Evolutionary conservation across 1,139 yeast species (phyloP).

Genomic region (Pichia sp.): DNA sequence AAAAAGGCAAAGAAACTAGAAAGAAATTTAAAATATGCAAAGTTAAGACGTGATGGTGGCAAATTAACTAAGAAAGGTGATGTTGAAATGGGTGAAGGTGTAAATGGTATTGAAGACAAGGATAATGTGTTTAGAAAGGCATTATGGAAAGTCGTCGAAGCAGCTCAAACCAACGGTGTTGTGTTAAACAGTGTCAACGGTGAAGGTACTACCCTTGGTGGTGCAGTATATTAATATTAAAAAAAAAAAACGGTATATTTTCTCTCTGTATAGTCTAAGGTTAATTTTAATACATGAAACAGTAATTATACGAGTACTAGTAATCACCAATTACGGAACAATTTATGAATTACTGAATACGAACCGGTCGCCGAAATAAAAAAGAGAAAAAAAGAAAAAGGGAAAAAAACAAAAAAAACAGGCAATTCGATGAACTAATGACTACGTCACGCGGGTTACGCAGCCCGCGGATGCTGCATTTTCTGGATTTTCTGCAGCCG

Average conservation of each 20-base stretch:
- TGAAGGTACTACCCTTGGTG: constrained; percentile 82
- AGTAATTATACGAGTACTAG: too few species aligned
- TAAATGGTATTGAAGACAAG: constrained; percentile 23
- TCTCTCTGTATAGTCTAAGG: background rate
- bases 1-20: constrained; percentile 78
- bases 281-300: too few species aligned
- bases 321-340: too few species aligned
- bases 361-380: too few species aligned
- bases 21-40: constrained; percentile 68
- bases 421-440: background rate
- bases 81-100: constrained; percentile 38
- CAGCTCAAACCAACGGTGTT: constrained; percentile 38
- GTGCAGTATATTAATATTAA: constrained; percentile 14
- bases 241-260: too few species aligned
- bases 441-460: background rate
- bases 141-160: constrained; percentile 64
- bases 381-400: background rate
- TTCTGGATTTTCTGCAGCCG: background rate
- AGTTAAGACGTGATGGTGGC: constrained; percentile 44
- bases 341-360: too few species aligned
- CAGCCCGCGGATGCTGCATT: background rate
- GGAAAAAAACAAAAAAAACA: background rate
- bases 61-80: constrained; percentile 28
- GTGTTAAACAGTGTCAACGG: constrained; percentile 40
- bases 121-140: constrained; percentile 52